Evolutionary conservation across 1,139 yeast species (phyloP).

Genomic region (Citeromyces hawaiiensis): DNA sequence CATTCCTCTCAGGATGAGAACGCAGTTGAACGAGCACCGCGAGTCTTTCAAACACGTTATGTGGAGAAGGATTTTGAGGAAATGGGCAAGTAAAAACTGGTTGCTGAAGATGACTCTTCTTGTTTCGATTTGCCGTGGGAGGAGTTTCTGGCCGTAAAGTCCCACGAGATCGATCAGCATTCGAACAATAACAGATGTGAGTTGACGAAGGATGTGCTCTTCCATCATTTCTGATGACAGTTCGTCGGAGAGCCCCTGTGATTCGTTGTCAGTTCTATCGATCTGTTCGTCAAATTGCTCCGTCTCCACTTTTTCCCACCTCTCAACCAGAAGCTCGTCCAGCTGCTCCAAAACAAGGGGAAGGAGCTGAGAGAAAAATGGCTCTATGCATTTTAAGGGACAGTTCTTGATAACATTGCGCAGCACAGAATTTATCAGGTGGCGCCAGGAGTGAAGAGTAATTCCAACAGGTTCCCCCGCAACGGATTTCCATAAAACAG

Average conservation of each 20-base stretch:
- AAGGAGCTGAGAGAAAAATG: slow-evolving; percentile 64
- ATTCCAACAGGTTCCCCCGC: slow-evolving; percentile 81
- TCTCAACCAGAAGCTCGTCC: slow-evolving; percentile 52
- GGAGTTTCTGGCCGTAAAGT: slow-evolving; percentile 29
- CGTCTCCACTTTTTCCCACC: slow-evolving; percentile 67
- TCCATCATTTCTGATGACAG: slow-evolving; percentile 98
- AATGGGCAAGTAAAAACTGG: slow-evolving; percentile 63
- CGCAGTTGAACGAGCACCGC: slow-evolving; percentile 84
- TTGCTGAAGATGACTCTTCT: slow-evolving; percentile 53
- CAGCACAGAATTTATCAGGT: slow-evolving; percentile 80
- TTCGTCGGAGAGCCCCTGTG: slow-evolving; percentile 38
- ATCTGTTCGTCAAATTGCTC: slow-evolving; percentile 22
- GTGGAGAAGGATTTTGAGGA: slow-evolving; percentile 63
- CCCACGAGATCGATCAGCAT: slow-evolving; percentile 82
- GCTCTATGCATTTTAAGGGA: slow-evolving; percentile 54
- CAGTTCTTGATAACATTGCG: slow-evolving; percentile 83
- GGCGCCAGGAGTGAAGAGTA: slow-evolving; percentile 94
- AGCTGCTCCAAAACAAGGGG: slow-evolving; percentile 66
- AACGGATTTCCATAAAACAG: slow-evolving; percentile 68
- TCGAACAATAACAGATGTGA: slow-evolving; percentile 88
- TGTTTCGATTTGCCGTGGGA: slow-evolving; percentile 50
- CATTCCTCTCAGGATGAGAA: slow-evolving; percentile 64
- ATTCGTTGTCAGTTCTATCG: slow-evolving; percentile 23
- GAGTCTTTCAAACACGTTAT: slow-evolving; percentile 77
- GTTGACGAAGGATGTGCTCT: slow-evolving; percentile 83